Evolutionary conservation across 768 basidiomycete genomes (phyloP).

Genomic region (Russula sp.): DNA sequence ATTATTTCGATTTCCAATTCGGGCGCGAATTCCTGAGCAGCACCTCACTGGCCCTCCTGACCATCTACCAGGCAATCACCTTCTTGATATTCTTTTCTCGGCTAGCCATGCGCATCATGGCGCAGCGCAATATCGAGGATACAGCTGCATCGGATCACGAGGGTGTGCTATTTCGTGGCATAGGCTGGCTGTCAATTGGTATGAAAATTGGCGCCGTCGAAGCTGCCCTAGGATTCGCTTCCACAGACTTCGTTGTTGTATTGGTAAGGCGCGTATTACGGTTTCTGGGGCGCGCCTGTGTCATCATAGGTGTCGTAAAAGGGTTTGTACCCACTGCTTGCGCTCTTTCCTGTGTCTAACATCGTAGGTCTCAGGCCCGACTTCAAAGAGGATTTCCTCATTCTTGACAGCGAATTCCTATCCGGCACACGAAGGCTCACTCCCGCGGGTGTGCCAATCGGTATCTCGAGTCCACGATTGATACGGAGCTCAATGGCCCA

Average conservation of each 20-base stretch:
- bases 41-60: constrained; percentile 54
- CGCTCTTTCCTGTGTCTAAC: background rate
- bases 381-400: constrained; percentile 19
- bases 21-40: constrained; percentile 55
- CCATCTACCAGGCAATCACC: constrained; percentile 49
- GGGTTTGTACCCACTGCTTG: constrained; percentile 45
- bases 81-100: constrained; percentile 58
- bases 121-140: constrained; percentile 48
- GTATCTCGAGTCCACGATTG: constrained; percentile 19
- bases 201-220: constrained; percentile 61
- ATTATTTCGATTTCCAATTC: constrained; percentile 31
- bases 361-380: constrained; percentile 13
- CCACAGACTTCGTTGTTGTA: constrained; percentile 45
- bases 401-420: constrained; percentile 2
- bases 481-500: constrained; percentile 11
- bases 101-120: constrained; percentile 43
- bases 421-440: constrained; percentile 21
- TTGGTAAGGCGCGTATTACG: constrained; percentile 56
- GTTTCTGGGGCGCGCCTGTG: constrained; percentile 44
- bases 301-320: constrained; percentile 59
- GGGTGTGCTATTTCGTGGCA: constrained; percentile 48
- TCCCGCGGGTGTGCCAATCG: background rate
- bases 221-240: constrained; percentile 55
- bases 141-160: constrained; percentile 41
- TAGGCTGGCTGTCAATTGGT: constrained; percentile 58